Base-by-base conservation (phyloP, 768 basidiomycete species). In the Russula sp. region DNA sequence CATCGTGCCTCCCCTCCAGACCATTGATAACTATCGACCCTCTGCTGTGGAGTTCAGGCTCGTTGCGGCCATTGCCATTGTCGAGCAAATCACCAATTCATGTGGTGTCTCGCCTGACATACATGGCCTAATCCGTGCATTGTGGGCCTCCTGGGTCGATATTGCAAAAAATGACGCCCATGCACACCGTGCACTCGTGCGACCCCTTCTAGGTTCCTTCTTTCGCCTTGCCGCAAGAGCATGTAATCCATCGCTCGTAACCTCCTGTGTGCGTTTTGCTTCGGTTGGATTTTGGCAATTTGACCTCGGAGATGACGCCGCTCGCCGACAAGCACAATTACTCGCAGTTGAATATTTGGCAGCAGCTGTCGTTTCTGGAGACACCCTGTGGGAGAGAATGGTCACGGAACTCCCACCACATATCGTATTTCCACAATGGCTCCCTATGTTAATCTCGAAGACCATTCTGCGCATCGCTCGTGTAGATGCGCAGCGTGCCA, bases 71-170 rank as follows among this genome's bases (percentile, higher is more conserved):
- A 35, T 65, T 35, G 34, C 61, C 9, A 41, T 68, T 22, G 38
- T 60, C 43, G 66, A 65, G 36, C 66, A 59, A 5, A 20, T 60
- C 18, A n/a, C 43, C 29, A 43, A 32, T 8, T 13, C 25, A 25
- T 50, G 25, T 4, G 41, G 29, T 8, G 5, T 56, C 38, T 59
- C 54, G 7, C 7, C 42, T 8, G 56, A 67, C 34, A 2, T 63
- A 13, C 56, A 43, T 14, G 50, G 2, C 25, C 35, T 59, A 35
- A 51, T 67, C 32, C 60, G 55, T 35, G 60, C 72, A 16, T 68
- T 82, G n/a, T 81, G 78, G 77, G 67, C 64, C 22, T 66, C 58
- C 18, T 85, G 82, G 80, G 69, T 65, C 65, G 57, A 68, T 32
- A 18, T 59, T 9, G 54, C 61, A 25, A 38, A 62, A 7, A 56